Base-by-base conservation (phyloP, 345 rosid species). In the Gossypium thurberi region DNA sequence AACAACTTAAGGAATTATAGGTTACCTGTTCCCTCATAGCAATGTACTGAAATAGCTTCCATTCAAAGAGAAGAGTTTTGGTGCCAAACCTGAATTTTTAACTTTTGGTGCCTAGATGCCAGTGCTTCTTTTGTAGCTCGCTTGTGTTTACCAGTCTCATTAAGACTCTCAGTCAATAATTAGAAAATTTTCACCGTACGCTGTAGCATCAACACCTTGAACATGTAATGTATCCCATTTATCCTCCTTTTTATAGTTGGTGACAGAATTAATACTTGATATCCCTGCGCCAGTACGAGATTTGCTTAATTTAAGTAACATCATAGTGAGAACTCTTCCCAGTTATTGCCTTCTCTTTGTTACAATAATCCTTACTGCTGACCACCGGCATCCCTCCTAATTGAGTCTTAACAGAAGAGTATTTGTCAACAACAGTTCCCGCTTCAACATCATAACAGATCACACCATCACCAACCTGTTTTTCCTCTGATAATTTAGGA, bases 71-170 rank as follows among this genome's bases (percentile, higher is more conserved):
- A 58, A 33, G 40, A 33, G 37, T 33, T 4, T 4, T 33, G 4
- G 37, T 33, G 37, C 37, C 37, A 4, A 33, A 33, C 37, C 37
- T 4, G 8, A 60, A 51, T 20, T 33, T 20, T 82, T 79, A 94
- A 75, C 76, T 89, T 86, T 52, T 28, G 82, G 74, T 90, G 91
- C 82, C 94, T 87, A 55, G 93, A 88, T 70, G 84, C 89, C 97
- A 92, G 88, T 84, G 92, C 98, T 85, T 86, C 88, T 84, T 94
- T 89, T 33, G 42, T 74, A 57, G 92, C 97, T 82, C 74, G 91
- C 81, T 89, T 92, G 86, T 87, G 92, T 73, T 87, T 93, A 79
- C 86, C 87, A 17, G 98, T 92, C 87, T 89, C 90, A 84, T 94
- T 92, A 51, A 88, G 80, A 81, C 77, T 89, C 95, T 77, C 91